Conservation (phyloP, 768 basidiomycete species). For the Pleurotus tuoliensis region DNA sequence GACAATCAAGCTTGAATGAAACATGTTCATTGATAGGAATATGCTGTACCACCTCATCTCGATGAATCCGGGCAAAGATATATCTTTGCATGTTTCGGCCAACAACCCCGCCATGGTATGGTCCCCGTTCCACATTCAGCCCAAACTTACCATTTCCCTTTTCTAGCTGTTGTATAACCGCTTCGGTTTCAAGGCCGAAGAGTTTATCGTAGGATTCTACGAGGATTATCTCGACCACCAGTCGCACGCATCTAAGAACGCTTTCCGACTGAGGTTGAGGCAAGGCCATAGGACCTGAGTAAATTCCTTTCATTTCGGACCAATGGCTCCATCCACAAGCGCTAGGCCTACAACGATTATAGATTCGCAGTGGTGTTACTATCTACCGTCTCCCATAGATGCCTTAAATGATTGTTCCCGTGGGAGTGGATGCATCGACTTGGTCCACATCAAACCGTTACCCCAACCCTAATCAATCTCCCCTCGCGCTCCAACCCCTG, state of each 20-base stretch:
- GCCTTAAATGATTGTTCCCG: too few relatives aligned
- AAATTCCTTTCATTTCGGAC: too few relatives aligned
- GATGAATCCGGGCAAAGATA: slow-evolving; percentile 70
- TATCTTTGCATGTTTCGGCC: slow-evolving; percentile 78
- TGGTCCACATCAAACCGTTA: too few relatives aligned
- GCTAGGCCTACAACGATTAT: too few relatives aligned
- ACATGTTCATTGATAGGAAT: slow-evolving; percentile 35
- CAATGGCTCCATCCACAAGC: too few relatives aligned
- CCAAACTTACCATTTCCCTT: not conserved
- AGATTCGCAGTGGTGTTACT: too few relatives aligned
- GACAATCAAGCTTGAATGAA: not conserved
- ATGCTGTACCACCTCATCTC: slow-evolving; percentile 77
- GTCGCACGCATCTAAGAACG: slow-evolving; percentile 75
- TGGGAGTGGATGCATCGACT: too few relatives aligned
- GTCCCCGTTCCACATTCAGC: too few relatives aligned
- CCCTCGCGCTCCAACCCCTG: too few relatives aligned
- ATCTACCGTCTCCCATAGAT: too few relatives aligned
- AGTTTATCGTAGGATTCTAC: slow-evolving; percentile 79
- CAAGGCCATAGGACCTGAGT: slow-evolving; percentile 13
- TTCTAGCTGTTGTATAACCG: slow-evolving; percentile 73
- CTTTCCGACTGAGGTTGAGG: slow-evolving; percentile 72
- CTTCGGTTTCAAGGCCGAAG: slow-evolving; percentile 86
- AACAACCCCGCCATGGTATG: slow-evolving; percentile 77
- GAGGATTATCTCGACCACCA: slow-evolving; percentile 70
- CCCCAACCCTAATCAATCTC: too few relatives aligned